Percentiles rank a stretch among this genome's conserved stretches.
phyloP scores from a whole-genome alignment of 148 eudicot genomes.

The Mesembryanthemum crystallinum region DNA sequence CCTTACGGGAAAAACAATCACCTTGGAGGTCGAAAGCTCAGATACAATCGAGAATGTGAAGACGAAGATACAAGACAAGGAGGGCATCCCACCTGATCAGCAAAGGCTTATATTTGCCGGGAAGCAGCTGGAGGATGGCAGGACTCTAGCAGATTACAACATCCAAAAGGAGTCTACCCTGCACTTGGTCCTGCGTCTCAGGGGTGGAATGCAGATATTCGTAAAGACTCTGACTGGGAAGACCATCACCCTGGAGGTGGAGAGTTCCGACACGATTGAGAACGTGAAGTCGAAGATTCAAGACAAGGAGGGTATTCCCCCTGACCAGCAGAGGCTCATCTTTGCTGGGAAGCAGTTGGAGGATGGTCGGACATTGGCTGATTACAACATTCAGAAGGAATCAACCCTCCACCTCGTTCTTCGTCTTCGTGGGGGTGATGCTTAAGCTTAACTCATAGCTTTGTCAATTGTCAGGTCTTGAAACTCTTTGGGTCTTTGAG shows the following conservation, averaged over 20 bases:
- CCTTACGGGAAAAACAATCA: conserved; percentile 13
- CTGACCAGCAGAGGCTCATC: conserved; percentile 24
- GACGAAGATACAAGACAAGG: conserved; percentile 26
- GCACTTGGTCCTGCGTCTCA: conserved; percentile 14
- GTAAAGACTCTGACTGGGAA: conserved; percentile 25
- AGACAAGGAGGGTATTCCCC: conserved; percentile 26
- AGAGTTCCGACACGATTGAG: conserved; percentile 14
- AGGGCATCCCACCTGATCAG: conserved; percentile 25
- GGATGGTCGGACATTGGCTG: conserved; percentile 26
- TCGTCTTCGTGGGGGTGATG: conserved; percentile 22
- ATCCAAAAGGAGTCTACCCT: conserved; percentile 24
- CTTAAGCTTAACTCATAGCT: no score
- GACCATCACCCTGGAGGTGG: conserved; percentile 23
- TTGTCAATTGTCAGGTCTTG: no score
- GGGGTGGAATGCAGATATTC: conserved; percentile 25
- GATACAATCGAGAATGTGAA: conserved; percentile 28
- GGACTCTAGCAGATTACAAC: conserved; percentile 19
- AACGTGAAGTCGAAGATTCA: conserved; percentile 25
- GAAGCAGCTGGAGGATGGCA: conserved; percentile 22
- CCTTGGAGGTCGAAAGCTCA: conserved; percentile 17
- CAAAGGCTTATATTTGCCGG: conserved; percentile 24
- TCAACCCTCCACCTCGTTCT: conserved; percentile 22
- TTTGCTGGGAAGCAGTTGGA: conserved; percentile 26
- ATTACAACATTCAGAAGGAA: conserved; percentile 26
- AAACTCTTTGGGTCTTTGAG: no score